These are phyloP conservation scores for Coniferiporia weirii DNA, from an alignment of 1,284 basidiomycete genomes.

Conservation along the genomic window DNA sequence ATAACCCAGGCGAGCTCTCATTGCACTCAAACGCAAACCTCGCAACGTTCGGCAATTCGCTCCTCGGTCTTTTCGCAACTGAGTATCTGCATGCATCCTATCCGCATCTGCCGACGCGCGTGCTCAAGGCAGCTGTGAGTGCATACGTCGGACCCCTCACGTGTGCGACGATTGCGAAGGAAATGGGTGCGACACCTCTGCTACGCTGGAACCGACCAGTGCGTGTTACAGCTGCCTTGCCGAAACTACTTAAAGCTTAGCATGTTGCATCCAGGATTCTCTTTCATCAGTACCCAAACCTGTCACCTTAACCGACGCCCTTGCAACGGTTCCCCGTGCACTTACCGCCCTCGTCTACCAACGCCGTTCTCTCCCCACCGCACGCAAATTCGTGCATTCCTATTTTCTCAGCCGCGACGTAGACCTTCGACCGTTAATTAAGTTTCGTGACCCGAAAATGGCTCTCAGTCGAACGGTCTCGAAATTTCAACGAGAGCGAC, in stretches of 20 bases:
- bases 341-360: slow-evolving; percentile 74
- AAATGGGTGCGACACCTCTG: slow-evolving; percentile 69
- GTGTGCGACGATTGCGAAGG: slow-evolving; percentile 78
- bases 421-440: slow-evolving; percentile 80
- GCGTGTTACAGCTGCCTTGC: slow-evolving; percentile 24
- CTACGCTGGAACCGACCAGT: slow-evolving; percentile 69
- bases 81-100: slow-evolving; percentile 83
- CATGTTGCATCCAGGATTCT: neutral
- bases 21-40: slow-evolving; percentile 76
- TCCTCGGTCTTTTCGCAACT: slow-evolving; percentile 87
- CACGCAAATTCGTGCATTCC: slow-evolving; percentile 79
- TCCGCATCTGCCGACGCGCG: slow-evolving; percentile 88
- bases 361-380: slow-evolving; percentile 71
- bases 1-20: slow-evolving; percentile 46
- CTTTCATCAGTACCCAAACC: slow-evolving; percentile 7
- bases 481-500: slow-evolving; percentile 70
- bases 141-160: slow-evolving; percentile 86
- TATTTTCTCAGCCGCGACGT: slow-evolving; percentile 82
- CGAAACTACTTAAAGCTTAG: slow-evolving; percentile 12
- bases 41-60: slow-evolving; percentile 77
- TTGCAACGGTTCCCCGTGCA: slow-evolving; percentile 71
- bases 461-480: slow-evolving; percentile 73
- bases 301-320: slow-evolving; percentile 44
- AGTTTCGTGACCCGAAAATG: slow-evolving; percentile 83
- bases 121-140: slow-evolving; percentile 85